Percentiles rank a stretch among this genome's conserved stretches.
Evolutionary conservation across 1,139 yeast species (phyloP).

Genomic region (Chernovozyma aurita): DNA sequence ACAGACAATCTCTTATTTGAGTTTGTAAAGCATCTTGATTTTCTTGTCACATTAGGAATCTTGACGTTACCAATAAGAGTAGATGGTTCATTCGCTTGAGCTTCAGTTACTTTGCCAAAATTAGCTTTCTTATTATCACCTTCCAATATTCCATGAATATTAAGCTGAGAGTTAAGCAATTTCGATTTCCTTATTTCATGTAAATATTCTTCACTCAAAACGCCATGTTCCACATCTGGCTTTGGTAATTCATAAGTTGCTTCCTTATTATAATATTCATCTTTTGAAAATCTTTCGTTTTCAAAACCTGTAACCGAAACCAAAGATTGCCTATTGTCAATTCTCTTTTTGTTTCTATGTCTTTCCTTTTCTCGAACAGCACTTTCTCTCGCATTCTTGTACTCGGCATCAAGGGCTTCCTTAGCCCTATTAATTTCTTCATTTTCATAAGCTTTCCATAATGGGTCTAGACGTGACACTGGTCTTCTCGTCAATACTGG

Average conservation of each 20-base stretch:
- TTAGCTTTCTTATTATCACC: conserved; percentile 15
- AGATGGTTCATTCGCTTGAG: conserved; percentile 15
- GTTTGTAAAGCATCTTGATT: conserved; percentile 56
- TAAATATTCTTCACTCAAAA: conserved; percentile 43
- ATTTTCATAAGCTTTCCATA: conserved; percentile 45
- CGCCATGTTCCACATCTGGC: conserved; percentile 33
- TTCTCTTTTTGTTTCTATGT: conserved; percentile 14
- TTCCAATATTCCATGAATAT: conserved; percentile 26
- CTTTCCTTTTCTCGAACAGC: conserved; percentile 7
- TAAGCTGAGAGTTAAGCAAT: conserved; percentile 40
- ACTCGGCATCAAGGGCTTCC: conserved; percentile 40
- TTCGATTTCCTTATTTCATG: conserved; percentile 42
- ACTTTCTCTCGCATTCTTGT: conserved; percentile 17
- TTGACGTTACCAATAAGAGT: conserved; percentile 55
- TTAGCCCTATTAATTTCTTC: conserved; percentile 45
- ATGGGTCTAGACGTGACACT: conserved; percentile 67
- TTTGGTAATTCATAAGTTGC: conserved; percentile 32
- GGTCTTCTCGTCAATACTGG: conserved; percentile 53
- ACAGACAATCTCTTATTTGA: conserved; percentile 67
- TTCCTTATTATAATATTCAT: conserved; percentile 9
- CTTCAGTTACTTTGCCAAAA: conserved; percentile 11
- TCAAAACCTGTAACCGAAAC: conserved; percentile 26
- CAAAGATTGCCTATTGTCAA: conserved; percentile 36
- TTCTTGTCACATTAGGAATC: conserved; percentile 68
- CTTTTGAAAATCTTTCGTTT: conserved; percentile 8